A percentile compares a stretch with the other conserved stretches of the same genome.
phyloP scores from a whole-genome alignment of 257 asterid species.

The Misopates orontium region DNA sequence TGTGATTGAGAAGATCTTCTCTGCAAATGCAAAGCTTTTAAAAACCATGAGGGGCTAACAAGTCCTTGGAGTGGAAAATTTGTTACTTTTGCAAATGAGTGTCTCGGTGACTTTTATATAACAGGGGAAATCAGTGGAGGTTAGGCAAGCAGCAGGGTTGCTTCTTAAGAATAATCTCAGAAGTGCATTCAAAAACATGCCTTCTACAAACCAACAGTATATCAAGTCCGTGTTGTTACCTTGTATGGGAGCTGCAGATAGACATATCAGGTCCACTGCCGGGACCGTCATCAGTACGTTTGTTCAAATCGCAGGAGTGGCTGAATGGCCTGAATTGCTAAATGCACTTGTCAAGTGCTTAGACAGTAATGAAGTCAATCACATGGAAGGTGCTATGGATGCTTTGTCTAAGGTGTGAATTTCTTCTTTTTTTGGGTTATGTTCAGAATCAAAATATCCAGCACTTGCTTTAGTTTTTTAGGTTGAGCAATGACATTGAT shows the following conservation, averaged over 20 bases:
- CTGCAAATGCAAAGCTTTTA: background rate
- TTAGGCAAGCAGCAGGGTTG: slow-evolving; percentile 97
- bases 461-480: slow-evolving; percentile 8
- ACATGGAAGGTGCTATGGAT: slow-evolving; percentile 99
- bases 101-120: slow-evolving; percentile 18
- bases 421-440: slow-evolving; percentile 18
- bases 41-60: slow-evolving; percentile 10
- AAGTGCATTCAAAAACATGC: slow-evolving; percentile 59
- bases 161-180: slow-evolving; percentile 85
- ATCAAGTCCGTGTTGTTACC: slow-evolving; percentile 83
- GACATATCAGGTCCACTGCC: slow-evolving; percentile 87
- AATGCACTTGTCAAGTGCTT: slow-evolving; percentile 78
- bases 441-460: slow-evolving; percentile 3
- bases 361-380: slow-evolving; percentile 86
- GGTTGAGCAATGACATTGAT: background rate
- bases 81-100: slow-evolving; percentile 9
- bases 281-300: slow-evolving; percentile 89
- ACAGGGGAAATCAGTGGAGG: slow-evolving; percentile 88
- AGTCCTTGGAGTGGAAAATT: slow-evolving; percentile 9
- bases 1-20: background rate
- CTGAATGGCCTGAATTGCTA: slow-evolving; percentile 92
- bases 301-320: slow-evolving; percentile 84
- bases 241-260: slow-evolving; percentile 82
- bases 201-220: slow-evolving; percentile 66
- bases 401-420: slow-evolving; percentile 87